Percentiles rank a stretch among this genome's conserved stretches.
These are phyloP conservation scores for Leucocoprinus sp. DNA, from an alignment of 768 basidiomycete species.

Conservation along the genomic window DNA sequence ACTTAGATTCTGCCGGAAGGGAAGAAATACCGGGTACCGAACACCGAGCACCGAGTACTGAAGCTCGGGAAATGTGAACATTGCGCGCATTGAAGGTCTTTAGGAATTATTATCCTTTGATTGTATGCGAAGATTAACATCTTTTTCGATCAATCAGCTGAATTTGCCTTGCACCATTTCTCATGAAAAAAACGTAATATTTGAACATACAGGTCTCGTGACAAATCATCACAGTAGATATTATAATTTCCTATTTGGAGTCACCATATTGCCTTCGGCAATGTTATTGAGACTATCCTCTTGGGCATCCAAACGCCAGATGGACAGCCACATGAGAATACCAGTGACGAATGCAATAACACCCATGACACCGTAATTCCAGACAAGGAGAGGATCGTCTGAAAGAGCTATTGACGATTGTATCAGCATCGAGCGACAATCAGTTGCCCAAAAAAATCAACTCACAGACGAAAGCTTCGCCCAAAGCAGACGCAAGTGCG, in stretches of 20 bases:
- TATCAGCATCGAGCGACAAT: not conserved
- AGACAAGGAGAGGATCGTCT: constrained; percentile 62
- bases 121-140: too few species aligned
- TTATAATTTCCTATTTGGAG: constrained; percentile 2
- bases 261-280: constrained; percentile 1
- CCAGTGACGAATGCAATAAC: constrained; percentile 47
- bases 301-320: constrained; percentile 47
- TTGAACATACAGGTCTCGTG: too few species aligned
- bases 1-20: too few species aligned
- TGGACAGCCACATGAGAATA: constrained; percentile 44
- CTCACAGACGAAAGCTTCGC: constrained; percentile 66
- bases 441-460: constrained; percentile 9
- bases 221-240: not conserved
- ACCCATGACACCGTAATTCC: constrained; percentile 63
- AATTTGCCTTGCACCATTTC: too few species aligned
- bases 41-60: too few species aligned
- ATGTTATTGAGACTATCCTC: constrained; percentile 56
- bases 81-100: too few species aligned
- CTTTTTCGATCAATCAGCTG: too few species aligned
- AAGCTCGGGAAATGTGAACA: too few species aligned
- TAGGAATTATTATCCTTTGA: too few species aligned
- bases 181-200: not conserved
- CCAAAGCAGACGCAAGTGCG: constrained; percentile 53
- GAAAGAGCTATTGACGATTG: constrained; percentile 39
- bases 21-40: too few species aligned